Percentiles rank a stretch among this genome's conserved stretches.
These are phyloP conservation scores for Voacanga thouarsii DNA, from an alignment of 257 asterid genomes.

Conservation along the genomic window DNA sequence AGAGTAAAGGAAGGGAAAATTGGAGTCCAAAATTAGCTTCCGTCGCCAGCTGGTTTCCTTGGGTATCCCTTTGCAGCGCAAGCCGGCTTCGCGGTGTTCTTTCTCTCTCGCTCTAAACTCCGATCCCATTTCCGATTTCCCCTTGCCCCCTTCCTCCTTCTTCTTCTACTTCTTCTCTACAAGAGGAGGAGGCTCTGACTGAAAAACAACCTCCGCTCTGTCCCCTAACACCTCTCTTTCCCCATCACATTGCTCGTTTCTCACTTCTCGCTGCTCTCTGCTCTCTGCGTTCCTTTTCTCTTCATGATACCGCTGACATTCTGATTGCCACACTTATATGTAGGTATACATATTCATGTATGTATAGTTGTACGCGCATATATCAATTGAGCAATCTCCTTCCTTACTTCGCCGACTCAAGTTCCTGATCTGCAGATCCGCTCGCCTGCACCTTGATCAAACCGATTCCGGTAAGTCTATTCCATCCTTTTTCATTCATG, in stretches of 20 bases:
- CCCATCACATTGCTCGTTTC: background rate
- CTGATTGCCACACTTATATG: background rate
- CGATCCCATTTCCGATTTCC: background rate
- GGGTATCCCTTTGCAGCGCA: background rate
- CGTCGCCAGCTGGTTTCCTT: background rate
- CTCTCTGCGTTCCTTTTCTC: background rate
- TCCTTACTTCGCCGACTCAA: background rate
- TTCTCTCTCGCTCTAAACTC: background rate
- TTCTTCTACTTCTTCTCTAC: background rate
- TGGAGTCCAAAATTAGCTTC: background rate
- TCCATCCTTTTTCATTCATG: background rate
- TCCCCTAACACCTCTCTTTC: too few species aligned
- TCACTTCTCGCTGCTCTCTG: background rate
- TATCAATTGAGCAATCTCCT: background rate
- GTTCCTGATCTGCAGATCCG: constrained; percentile 12
- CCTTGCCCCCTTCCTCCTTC: background rate
- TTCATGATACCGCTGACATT: background rate
- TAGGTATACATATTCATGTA: background rate
- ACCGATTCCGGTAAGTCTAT: background rate
- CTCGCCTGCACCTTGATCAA: background rate
- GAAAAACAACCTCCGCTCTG: background rate
- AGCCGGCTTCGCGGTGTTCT: background rate
- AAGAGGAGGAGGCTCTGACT: background rate
- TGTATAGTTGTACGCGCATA: background rate
- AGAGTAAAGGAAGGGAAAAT: background rate